These are phyloP conservation scores for Elongisporangium anandrum DNA, from an alignment of 352 stramenopile genomes.

Conservation along the genomic window DNA sequence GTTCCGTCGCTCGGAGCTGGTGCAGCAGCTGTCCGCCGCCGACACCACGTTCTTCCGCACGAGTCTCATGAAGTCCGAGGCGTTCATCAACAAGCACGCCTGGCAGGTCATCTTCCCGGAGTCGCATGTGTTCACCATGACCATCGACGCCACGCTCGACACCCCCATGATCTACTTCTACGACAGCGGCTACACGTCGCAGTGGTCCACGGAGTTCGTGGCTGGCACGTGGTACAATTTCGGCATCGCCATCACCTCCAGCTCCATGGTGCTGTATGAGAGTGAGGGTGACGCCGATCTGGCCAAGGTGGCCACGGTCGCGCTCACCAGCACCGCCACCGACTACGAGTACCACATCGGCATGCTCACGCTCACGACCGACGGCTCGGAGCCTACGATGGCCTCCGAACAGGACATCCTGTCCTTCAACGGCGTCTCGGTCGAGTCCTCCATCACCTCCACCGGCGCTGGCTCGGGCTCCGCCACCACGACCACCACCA, in stretches of 20 bases:
- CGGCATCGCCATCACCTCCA: conserved; percentile 19
- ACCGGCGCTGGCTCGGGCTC: not conserved
- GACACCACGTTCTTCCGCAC: conserved; percentile 31
- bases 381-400: conserved; percentile 25
- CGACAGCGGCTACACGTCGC: conserved; percentile 22
- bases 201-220: conserved; percentile 32
- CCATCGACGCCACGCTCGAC: conserved; percentile 24
- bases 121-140: conserved; percentile 40
- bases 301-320: conserved; percentile 14
- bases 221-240: conserved; percentile 38
- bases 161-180: conserved; percentile 33
- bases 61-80: conserved; percentile 19
- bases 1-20: conserved; percentile 24
- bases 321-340: conserved; percentile 15
- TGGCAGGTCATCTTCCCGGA: conserved; percentile 45
- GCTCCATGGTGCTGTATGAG: conserved; percentile 36
- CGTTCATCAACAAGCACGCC: conserved; percentile 15
- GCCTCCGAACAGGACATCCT: conserved; percentile 25
- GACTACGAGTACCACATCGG: conserved; percentile 40
- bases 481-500: not conserved
- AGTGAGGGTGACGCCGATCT: conserved; percentile 25
- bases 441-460: conserved; percentile 19
- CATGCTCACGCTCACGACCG: conserved; percentile 39
- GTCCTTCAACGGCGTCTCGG: conserved; percentile 39
- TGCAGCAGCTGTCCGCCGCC: conserved; percentile 19